Conservation (phyloP, 148 eudicot genomes). For the Rhododendron simsii region DNA sequence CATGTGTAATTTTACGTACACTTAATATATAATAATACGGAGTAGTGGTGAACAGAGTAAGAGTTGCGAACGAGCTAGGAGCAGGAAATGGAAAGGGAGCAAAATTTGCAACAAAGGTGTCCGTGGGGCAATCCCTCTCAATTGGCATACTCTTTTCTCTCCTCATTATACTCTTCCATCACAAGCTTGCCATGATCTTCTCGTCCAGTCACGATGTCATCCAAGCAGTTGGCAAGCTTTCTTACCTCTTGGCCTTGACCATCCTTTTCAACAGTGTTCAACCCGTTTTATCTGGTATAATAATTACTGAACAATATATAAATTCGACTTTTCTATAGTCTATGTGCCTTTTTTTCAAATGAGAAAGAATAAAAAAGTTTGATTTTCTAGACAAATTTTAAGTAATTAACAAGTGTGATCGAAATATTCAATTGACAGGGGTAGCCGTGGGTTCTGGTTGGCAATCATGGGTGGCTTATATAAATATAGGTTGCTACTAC, state of each 20-base stretch:
- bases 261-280: too few relatives aligned
- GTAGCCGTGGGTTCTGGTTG: slow-evolving; percentile 66
- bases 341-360: not conserved
- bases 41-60: slow-evolving; percentile 15
- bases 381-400: too few relatives aligned
- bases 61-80: slow-evolving; percentile 9
- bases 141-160: slow-evolving; percentile 14
- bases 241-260: slow-evolving; percentile 20
- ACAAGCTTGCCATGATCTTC: slow-evolving; percentile 24
- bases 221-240: slow-evolving; percentile 14
- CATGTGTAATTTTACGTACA: too few relatives aligned
- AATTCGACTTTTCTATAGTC: not conserved
- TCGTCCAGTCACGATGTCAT: slow-evolving; percentile 22
- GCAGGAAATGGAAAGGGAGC: slow-evolving; percentile 18
- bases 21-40: too few relatives aligned
- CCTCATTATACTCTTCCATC: slow-evolving; percentile 14
- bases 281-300: too few relatives aligned
- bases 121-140: slow-evolving; percentile 14
- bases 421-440: slow-evolving; percentile 8
- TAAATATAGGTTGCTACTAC: slow-evolving; percentile 36
- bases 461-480: slow-evolving; percentile 49
- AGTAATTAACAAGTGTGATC: not conserved
- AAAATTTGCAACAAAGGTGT: not conserved
- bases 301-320: too few relatives aligned
- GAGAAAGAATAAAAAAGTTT: too few relatives aligned